Percentiles rank a stretch among this genome's conserved stretches.
Conservation (phyloP, 192 early-diverging fungal species). For the Coemansia sp. region DNA sequence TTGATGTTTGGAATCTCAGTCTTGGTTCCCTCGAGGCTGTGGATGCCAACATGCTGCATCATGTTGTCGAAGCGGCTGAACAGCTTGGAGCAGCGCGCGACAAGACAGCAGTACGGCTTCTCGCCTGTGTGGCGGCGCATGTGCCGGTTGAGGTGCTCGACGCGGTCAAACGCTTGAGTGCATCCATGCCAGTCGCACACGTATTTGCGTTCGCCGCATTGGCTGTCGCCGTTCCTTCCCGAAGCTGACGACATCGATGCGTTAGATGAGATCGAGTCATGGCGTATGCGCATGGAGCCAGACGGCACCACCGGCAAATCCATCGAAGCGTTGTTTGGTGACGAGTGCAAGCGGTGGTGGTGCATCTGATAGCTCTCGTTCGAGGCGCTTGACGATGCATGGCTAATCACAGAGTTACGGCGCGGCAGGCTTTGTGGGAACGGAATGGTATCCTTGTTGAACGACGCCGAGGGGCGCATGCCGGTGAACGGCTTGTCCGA, state of each 20-base stretch:
- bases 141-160: constrained; percentile 79
- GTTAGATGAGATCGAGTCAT: constrained; percentile 29
- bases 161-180: constrained; percentile 68
- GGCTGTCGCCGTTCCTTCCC: constrained; percentile 14
- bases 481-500: neutral
- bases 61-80: constrained; percentile 82
- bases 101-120: constrained; percentile 75
- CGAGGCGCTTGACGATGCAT: constrained; percentile 1
- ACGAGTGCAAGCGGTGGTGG: neutral
- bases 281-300: constrained; percentile 11
- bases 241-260: constrained; percentile 12
- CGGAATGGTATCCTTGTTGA: neutral
- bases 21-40: constrained; percentile 53
- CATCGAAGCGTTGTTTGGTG: neutral
- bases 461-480: constrained; percentile 1
- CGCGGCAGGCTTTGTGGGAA: constrained; percentile 8
- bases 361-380: constrained; percentile 13
- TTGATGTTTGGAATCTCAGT: constrained; percentile 58
- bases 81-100: constrained; percentile 64
- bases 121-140: constrained; percentile 63
- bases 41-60: constrained; percentile 81
- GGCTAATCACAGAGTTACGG: constrained; percentile 17
- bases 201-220: constrained; percentile 44
- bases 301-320: neutral
- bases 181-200: constrained; percentile 53